Evolutionary conservation across 768 basidiomycete genomes (phyloP).

Genomic region (Strobilomyces confusus): DNA sequence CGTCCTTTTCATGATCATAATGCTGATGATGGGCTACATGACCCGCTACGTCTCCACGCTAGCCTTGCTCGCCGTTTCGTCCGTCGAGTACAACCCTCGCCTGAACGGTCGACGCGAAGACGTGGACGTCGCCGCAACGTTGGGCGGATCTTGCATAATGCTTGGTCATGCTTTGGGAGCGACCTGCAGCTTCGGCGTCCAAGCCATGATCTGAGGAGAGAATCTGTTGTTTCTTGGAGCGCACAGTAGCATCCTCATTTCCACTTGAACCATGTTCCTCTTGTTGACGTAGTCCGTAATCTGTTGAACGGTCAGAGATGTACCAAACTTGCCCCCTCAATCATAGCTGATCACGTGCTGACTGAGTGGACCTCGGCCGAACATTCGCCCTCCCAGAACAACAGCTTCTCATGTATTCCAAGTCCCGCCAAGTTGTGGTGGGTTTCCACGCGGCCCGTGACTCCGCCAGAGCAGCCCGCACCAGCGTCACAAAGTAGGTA

Average conservation of each 20-base stretch:
- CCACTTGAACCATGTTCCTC: background rate
- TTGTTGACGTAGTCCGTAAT: too few species aligned
- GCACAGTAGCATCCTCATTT: too few species aligned
- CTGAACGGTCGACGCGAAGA: conserved; percentile 69
- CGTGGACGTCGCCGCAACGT: conserved; percentile 57
- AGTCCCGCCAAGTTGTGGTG: background rate
- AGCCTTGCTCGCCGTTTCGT: conserved; percentile 80
- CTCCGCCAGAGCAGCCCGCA: background rate
- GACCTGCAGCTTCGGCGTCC: conserved; percentile 73
- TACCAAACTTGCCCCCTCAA: background rate
- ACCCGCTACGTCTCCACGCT: conserved; percentile 77
- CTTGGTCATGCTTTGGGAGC: conserved; percentile 75
- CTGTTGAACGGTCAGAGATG: too few species aligned
- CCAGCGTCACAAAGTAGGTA: conserved; percentile 2
- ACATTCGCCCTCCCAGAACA: background rate
- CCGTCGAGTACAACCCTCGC: conserved; percentile 33
- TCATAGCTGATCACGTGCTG: background rate
- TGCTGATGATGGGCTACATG: conserved; percentile 65
- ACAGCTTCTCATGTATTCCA: background rate
- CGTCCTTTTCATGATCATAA: conserved; percentile 63
- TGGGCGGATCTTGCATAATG: conserved; percentile 57
- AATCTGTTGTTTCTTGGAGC: background rate
- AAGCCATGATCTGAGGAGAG: conserved; percentile 42
- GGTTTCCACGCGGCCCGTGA: background rate
- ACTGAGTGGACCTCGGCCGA: background rate